Percentiles rank a stretch among this genome's conserved stretches.
phyloP scores from a whole-genome alignment of 306 rosid genomes.

The Rosa chinensis region DNA sequence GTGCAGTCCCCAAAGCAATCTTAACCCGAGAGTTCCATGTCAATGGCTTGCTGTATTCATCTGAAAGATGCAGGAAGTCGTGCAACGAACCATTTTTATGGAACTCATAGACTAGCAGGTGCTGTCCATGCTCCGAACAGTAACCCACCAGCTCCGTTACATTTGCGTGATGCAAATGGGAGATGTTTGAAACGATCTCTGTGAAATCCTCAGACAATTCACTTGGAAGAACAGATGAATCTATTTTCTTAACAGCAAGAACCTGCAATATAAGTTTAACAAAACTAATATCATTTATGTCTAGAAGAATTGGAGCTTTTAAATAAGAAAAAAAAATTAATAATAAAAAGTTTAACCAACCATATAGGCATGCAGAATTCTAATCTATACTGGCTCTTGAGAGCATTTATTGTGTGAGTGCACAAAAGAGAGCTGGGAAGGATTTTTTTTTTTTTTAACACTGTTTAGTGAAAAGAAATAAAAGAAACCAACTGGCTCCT shows the following conservation, averaged over 20 bases:
- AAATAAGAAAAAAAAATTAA: background rate
- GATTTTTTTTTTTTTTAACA: background rate
- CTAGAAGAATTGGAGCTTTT: background rate
- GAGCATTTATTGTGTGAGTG: background rate
- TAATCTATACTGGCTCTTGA: background rate
- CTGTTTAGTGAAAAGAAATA: conserved; percentile 3
- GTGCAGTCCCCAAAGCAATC: conserved; percentile 95
- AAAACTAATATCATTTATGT: background rate
- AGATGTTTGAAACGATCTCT: conserved; percentile 68
- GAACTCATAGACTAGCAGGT: conserved; percentile 81
- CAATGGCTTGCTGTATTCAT: conserved; percentile 82
- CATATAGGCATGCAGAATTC: background rate
- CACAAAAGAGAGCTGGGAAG: background rate
- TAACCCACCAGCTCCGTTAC: conserved; percentile 91
- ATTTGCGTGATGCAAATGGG: conserved; percentile 83
- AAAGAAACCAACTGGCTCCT: background rate
- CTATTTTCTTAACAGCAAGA: conserved; percentile 92
- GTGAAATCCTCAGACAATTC: conserved; percentile 59
- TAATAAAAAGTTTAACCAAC: background rate
- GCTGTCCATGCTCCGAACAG: conserved; percentile 96
- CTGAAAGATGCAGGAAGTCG: conserved; percentile 85
- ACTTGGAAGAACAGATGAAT: conserved; percentile 66
- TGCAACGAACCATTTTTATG: conserved; percentile 85
- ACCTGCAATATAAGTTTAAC: conserved; percentile 52
- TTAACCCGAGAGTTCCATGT: conserved; percentile 97